Base-by-base conservation (phyloP, 2,329 filamentous ascomycete species). In the Didymella pinodella region DNA sequence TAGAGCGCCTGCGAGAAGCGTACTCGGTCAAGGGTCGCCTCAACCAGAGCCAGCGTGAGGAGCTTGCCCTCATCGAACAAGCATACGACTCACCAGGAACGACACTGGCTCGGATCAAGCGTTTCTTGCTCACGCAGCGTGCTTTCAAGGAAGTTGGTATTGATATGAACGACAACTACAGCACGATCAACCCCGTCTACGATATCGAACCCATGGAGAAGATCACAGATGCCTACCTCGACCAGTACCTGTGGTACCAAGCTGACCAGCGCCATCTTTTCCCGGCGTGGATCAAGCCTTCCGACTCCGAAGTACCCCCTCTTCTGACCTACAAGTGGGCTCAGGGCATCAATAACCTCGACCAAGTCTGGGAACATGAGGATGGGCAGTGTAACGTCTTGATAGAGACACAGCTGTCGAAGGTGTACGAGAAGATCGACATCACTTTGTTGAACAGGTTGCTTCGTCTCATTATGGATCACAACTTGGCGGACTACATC, bases 121-220 rank as follows among this genome's bases (percentile, higher is more conserved):
- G 95, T 48, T 98, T 98, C 83, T 83, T 99, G 63, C 86, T 99
- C 44, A 99, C 96, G 0, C 95, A 99, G 75, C 88, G 95, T 77
- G 95, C 96, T 1, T 99, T 99, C 85, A 99, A 99, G 80, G 95
- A 99, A 79, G 95, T 99, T 44, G 95, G 94, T 54, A 99, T 99
- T 67, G 95, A 99, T 75, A 99, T 99, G 95, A 99, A 99, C 77
- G 95, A 99, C 81, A 99, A 99, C 74, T 99, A 99, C 81, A 98
- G 89, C 83, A 94, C 92, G 18, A 99, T 99, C 82, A 99, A 99
- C 74, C 96, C 95, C 0, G 95, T 99, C 1, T 99, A 99, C 75
- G 95, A 99, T 67, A 95, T 99, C 60, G 96, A 99, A 79, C 95
- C 95, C 0, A 97, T 99, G 59, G 95, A 99, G 82, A 99, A 99